Conservation (phyloP, 1,139 yeast genomes). For the Geotrichum australiense region DNA sequence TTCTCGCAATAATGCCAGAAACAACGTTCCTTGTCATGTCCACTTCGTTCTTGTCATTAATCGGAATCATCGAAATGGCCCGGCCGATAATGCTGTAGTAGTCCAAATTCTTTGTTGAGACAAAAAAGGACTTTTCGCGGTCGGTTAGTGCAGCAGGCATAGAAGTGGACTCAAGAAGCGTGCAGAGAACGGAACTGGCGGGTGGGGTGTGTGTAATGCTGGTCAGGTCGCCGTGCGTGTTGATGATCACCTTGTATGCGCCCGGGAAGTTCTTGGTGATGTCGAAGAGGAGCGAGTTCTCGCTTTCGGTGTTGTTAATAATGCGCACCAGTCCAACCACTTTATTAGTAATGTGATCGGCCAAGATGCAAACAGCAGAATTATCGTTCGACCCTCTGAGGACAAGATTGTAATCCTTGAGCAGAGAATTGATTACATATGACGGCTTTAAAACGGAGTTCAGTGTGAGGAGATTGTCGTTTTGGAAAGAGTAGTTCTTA, state of each 20-base stretch:
- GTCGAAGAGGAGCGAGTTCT: conserved; percentile 1
- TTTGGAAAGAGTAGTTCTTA: conserved; percentile 3
- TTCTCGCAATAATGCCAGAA: conserved; percentile 87
- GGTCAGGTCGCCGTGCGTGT: conserved; percentile 1
- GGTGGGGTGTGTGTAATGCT: neutral
- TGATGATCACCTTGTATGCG: neutral
- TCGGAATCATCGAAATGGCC: conserved; percentile 2
- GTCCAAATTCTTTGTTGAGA: neutral
- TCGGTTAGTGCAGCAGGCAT: neutral
- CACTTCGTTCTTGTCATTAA: neutral
- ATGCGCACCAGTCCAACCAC: neutral
- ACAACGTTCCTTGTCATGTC: neutral
- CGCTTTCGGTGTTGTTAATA: neutral
- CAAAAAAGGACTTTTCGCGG: neutral
- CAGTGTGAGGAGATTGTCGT: neutral
- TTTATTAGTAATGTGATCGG: neutral
- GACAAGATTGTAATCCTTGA: neutral
- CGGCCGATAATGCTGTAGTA: conserved; percentile 2
- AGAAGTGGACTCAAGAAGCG: neutral
- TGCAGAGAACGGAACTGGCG: conserved; percentile 1
- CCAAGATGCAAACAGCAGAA: conserved; percentile 1
- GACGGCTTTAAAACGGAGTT: conserved; percentile 3
- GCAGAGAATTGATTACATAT: neutral
- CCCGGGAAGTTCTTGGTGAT: neutral
- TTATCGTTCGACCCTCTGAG: conserved; percentile 3